Conservation (phyloP, 306 rosid genomes). For the Morella rubra region DNA sequence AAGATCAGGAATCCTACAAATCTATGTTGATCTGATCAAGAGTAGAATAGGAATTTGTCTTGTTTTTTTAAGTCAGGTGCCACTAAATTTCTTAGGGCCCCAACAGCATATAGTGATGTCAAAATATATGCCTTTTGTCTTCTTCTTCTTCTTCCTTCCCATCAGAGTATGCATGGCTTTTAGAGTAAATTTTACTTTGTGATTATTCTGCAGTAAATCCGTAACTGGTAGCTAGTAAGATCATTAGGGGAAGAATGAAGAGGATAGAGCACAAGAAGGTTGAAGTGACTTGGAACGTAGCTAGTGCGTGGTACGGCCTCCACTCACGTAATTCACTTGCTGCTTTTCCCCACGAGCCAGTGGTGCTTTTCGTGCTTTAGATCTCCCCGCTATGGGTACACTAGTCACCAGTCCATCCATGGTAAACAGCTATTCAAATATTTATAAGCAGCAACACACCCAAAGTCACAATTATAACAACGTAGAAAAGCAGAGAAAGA, state of each 20-base stretch:
- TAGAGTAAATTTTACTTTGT: too few relatives aligned
- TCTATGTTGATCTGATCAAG: background rate
- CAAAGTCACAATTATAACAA: constrained; percentile 28
- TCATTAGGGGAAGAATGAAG: too few relatives aligned
- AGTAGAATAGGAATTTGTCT: background rate
- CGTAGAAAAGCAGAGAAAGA: constrained; percentile 29
- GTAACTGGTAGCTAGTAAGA: too few relatives aligned
- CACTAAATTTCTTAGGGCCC: too few relatives aligned
- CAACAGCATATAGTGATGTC: too few relatives aligned
- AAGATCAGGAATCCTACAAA: background rate
- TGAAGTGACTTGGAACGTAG: background rate
- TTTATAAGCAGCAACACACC: constrained; percentile 28
- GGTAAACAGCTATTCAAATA: background rate
- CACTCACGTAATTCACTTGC: background rate
- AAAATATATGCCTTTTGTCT: too few relatives aligned
- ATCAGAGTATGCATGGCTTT: background rate
- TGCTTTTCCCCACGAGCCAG: background rate
- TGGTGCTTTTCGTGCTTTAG: background rate
- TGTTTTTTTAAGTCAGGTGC: background rate
- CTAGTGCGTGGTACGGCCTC: background rate
- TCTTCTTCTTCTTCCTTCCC: background rate
- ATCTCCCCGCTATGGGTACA: background rate
- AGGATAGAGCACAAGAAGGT: background rate
- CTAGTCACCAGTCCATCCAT: constrained; percentile 6
- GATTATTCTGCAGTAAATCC: too few relatives aligned